A percentile compares a stretch with the other conserved stretches of the same genome.
Conservation (phyloP, 2,329 filamentous ascomycete species). For the Cladosporium oxysporum region DNA sequence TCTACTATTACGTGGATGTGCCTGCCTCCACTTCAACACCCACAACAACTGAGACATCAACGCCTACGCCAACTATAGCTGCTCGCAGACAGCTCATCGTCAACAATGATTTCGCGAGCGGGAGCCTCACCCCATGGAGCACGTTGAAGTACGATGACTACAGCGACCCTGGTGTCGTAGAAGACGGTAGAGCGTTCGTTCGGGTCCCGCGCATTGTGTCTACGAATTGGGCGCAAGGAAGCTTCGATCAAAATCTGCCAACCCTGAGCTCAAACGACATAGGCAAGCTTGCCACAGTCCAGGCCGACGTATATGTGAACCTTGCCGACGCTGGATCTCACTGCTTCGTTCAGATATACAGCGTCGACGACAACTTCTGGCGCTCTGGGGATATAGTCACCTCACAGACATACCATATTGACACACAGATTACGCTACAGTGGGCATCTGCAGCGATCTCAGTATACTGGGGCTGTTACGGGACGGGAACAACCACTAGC, state of each 20-base stretch:
- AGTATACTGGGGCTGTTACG: neutral
- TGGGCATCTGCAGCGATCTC: neutral
- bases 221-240: neutral
- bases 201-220: neutral
- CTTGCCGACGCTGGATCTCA: neutral
- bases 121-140: neutral
- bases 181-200: neutral
- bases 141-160: neutral
- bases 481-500: neutral
- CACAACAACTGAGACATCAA: neutral
- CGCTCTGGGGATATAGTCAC: neutral
- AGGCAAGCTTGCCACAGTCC: neutral
- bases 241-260: neutral
- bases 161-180: neutral
- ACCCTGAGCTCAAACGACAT: neutral
- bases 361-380: neutral
- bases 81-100: neutral
- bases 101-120: neutral
- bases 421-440: neutral
- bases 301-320: neutral
- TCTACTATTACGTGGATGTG: neutral
- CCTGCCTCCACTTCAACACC: neutral
- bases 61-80: neutral
- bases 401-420: neutral
- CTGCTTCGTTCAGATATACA: neutral